Percentiles rank a stretch among this genome's conserved stretches.
Conservation (phyloP, 164 flowering plant species). For the Chimonanthus salicifolius region DNA sequence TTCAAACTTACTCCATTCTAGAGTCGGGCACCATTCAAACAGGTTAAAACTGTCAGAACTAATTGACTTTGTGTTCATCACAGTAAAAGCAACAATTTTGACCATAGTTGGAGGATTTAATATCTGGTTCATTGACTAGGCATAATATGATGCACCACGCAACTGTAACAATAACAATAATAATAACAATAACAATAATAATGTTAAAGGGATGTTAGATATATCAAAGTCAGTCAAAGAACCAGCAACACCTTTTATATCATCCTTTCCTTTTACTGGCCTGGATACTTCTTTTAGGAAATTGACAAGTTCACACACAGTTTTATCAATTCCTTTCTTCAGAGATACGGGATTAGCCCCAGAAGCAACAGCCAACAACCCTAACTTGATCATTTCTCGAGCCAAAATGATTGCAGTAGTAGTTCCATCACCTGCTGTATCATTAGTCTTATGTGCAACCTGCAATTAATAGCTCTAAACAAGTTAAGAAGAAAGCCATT, state of each 20-base stretch:
- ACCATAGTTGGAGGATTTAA: background rate
- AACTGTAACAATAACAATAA: background rate
- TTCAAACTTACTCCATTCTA: background rate
- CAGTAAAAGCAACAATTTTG: background rate
- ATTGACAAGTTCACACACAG: slow-evolving; percentile 67
- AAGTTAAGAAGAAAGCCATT: background rate
- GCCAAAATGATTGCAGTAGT: slow-evolving; percentile 91
- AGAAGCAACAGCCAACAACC: slow-evolving; percentile 64
- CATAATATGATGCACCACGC: background rate
- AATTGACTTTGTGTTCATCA: too few relatives aligned
- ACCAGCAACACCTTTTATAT: slow-evolving; percentile 58
- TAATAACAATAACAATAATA: background rate
- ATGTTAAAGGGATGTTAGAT: background rate
- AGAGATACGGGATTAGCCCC: slow-evolving; percentile 84
- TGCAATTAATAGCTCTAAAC: slow-evolving; percentile 16
- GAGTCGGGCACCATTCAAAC: background rate
- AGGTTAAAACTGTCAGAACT: background rate
- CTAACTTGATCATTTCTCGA: slow-evolving; percentile 66
- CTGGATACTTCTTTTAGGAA: slow-evolving; percentile 45
- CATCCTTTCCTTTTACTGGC: slow-evolving; percentile 57
- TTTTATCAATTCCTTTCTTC: slow-evolving; percentile 83
- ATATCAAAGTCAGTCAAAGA: background rate
- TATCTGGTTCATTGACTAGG: background rate
- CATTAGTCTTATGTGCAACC: slow-evolving; percentile 87
- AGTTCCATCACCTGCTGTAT: slow-evolving; percentile 93